Conservation (phyloP, 73 alveolate species). For the Symbiodinium natans region DNA sequence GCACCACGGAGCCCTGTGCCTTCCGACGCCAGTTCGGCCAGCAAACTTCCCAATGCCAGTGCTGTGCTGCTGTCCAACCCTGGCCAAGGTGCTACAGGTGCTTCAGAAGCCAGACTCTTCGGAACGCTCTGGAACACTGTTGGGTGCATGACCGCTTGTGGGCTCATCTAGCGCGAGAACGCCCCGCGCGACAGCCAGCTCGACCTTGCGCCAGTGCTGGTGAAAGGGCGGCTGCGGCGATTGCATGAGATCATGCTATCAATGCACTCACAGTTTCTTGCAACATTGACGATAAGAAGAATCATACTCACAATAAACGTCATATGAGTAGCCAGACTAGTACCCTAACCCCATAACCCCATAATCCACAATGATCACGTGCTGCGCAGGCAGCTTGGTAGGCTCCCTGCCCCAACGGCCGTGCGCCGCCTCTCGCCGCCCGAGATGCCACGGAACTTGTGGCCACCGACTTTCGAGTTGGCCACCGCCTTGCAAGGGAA, state of each 20-base stretch:
- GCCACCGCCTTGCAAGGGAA: constrained; percentile 48
- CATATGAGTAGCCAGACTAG: too few relatives aligned
- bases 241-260: too few relatives aligned
- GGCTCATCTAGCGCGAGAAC: constrained; percentile 86
- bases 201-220: constrained; percentile 7
- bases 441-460: constrained; percentile 83
- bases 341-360: too few relatives aligned
- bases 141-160: constrained; percentile 51
- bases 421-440: constrained; percentile 91
- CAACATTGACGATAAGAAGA: background rate
- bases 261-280: background rate
- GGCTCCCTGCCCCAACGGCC: constrained; percentile 60
- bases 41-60: constrained; percentile 33
- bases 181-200: constrained; percentile 89
- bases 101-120: background rate
- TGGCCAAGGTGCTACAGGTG: background rate
- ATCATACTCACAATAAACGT: too few relatives aligned
- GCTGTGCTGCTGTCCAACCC: constrained; percentile 84
- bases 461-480: constrained; percentile 85
- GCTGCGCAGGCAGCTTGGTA: too few relatives aligned
- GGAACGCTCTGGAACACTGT: background rate
- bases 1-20: background rate
- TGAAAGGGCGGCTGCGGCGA: background rate
- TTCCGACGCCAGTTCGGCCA: constrained; percentile 59
- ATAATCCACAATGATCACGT: too few relatives aligned